Conservation (phyloP, 2,329 filamentous ascomycete genomes). For the Celoporthe dispersa region DNA sequence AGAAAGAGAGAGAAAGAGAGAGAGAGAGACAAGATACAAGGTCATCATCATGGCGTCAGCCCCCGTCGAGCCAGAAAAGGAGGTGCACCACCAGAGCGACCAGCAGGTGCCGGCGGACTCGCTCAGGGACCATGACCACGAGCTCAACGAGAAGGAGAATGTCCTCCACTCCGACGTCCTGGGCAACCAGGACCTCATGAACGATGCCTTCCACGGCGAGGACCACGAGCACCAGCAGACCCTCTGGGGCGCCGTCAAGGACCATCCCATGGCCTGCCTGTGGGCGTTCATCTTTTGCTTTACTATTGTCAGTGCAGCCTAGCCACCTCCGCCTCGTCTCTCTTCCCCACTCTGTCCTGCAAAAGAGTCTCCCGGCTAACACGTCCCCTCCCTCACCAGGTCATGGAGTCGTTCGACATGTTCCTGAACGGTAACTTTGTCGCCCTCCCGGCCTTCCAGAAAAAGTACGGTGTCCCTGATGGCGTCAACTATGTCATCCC, state of each 20-base stretch:
- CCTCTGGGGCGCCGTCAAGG: conserved; percentile 43
- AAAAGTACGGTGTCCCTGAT: conserved; percentile 44
- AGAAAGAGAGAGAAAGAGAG: neutral
- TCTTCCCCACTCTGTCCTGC: neutral
- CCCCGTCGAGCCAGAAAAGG: conserved; percentile 25
- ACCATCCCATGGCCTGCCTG: conserved; percentile 49
- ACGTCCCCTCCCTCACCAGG: conserved; percentile 35
- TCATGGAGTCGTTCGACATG: conserved; percentile 56
- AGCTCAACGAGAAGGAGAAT: conserved; percentile 30
- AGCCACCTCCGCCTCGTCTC: neutral
- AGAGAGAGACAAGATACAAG: neutral
- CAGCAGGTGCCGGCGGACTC: conserved; percentile 11
- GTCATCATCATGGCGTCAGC: conserved; percentile 30
- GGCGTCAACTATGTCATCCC: conserved; percentile 54
- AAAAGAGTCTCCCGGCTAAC: neutral
- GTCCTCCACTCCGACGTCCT: conserved; percentile 42
- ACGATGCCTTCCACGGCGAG: conserved; percentile 48
- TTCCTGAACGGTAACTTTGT: conserved; percentile 53
- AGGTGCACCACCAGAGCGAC: conserved; percentile 13
- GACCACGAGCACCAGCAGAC: conserved; percentile 48
- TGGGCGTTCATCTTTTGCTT: conserved; percentile 56
- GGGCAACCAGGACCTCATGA: conserved; percentile 43
- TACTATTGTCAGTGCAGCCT: conserved; percentile 47
- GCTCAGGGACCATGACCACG: neutral
- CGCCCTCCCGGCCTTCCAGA: conserved; percentile 45